Base-by-base conservation (phyloP, 768 basidiomycete genomes). In the Sutorius australiensis region DNA sequence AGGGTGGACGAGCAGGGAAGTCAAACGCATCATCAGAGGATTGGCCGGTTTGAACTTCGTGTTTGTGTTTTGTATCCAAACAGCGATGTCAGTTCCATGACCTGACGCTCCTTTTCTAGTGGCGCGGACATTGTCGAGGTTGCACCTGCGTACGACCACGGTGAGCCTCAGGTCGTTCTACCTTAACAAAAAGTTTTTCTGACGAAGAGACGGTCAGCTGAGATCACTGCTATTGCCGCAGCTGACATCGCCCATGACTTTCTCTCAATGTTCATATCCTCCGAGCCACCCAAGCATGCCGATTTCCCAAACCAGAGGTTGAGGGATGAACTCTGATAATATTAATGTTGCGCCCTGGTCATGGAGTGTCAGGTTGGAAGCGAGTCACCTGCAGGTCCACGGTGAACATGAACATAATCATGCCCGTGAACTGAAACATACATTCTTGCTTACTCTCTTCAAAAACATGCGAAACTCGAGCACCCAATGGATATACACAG, bases 1-100 rank as follows among this genome's bases (percentile, higher is more conserved):
- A 31, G 90, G 90, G 11, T 91, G 87, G 89, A 89, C 90, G 3
- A 84, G 81, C 17, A 81, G 89, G 43, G 90, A 92, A 69, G 75
- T 89, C 38, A 90, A 91, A 61, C 80, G 87, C 33, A 87, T 91
- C 60, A 76, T 92, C 46, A 81, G 91, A 54, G 90, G 91, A 13
- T 75, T 92, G 12, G 80, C 80, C 2, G 89, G 89, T 5, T 72
- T 93, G 32, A 89, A 91, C 65, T 83, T 91, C 52, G 82, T 92
- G 89, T 89, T 72, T 42, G 58, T 55, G 27, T 31, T 24, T 16
- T 17, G 31, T 24, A 16, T 24, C 24, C 24, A 3, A 17, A 30
- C 5, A 0, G 24, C 24, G 4, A 24, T 3, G 1, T 28, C 24
- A 30, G 14, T 48, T 50, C 46, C 45, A 46, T 10, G 38, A 47